Evolutionary conservation across 2,329 filamentous ascomycete species (phyloP).

Genomic region (Alternaria ventricosa): DNA sequence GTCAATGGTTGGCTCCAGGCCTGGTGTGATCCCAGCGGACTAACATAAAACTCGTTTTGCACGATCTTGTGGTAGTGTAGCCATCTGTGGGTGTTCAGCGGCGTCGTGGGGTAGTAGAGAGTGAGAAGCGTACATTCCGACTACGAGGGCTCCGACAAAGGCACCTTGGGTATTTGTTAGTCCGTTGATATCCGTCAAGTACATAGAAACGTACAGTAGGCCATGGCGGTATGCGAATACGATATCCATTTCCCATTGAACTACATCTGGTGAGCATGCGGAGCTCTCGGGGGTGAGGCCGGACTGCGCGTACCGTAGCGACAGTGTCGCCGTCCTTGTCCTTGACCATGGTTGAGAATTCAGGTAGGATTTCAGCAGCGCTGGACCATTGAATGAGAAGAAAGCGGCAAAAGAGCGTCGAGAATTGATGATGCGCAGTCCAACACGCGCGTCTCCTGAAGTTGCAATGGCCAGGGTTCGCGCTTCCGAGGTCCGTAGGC

Average conservation of each 20-base stretch:
- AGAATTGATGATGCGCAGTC: conserved; percentile 22
- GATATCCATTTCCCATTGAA: conserved; percentile 90
- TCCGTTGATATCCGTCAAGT: background rate
- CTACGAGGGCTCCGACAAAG: conserved; percentile 83
- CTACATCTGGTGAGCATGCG: conserved; percentile 50
- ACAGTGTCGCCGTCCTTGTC: conserved; percentile 68
- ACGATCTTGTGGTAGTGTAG: conserved; percentile 98
- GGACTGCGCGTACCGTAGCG: conserved; percentile 57
- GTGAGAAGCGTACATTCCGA: conserved; percentile 62
- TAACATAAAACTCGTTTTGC: conserved; percentile 86
- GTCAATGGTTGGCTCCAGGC: conserved; percentile 17
- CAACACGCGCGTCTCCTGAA: conserved; percentile 39
- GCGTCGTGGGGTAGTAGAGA: conserved; percentile 11
- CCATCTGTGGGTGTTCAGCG: conserved; percentile 53
- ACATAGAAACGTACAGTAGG: conserved; percentile 67
- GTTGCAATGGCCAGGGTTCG: conserved; percentile 27
- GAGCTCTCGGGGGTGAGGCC: conserved; percentile 29
- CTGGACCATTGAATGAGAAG: conserved; percentile 25
- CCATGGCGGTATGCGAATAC: conserved; percentile 82
- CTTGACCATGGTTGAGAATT: conserved; percentile 60
- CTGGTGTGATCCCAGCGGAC: conserved; percentile 17
- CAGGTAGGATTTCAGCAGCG: conserved; percentile 4
- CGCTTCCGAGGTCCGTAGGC: conserved; percentile 25
- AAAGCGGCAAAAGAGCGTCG: conserved; percentile 39
- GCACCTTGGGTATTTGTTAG: conserved; percentile 63